Evolutionary conservation across 176 grass and related monocot species (phyloP).

Genomic region (Elaeis guineensis): DNA sequence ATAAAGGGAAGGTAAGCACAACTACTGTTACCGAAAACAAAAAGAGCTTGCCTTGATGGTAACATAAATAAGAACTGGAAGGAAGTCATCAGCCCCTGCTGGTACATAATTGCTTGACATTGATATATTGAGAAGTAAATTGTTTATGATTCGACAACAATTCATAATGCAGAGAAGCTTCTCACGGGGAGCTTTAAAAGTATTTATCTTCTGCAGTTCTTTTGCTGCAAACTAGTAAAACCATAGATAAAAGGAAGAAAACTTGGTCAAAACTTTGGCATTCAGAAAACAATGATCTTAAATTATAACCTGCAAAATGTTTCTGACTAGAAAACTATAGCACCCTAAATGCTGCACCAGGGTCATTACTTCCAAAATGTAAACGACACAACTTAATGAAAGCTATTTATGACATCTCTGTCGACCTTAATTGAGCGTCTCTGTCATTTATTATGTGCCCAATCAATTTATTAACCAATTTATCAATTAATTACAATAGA

Average conservation of each 20-base stretch:
- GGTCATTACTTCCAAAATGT: no score
- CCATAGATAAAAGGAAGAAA: slow-evolving; percentile 3
- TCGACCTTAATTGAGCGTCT: no score
- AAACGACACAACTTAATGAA: no score
- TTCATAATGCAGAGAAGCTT: slow-evolving; percentile 85
- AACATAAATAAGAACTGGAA: slow-evolving; percentile 88
- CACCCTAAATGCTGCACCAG: no score
- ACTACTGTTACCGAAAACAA: slow-evolving; percentile 16
- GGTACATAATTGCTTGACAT: slow-evolving; percentile 51
- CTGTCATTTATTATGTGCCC: no score
- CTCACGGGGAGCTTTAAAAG: slow-evolving; percentile 70
- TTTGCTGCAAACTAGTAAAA: slow-evolving; percentile 69
- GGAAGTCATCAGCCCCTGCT: slow-evolving; percentile 90
- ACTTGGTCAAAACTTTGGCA: not conserved
- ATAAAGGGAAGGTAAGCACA: not conserved
- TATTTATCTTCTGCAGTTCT: slow-evolving; percentile 90
- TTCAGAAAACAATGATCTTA: not conserved
- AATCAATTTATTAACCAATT: no score
- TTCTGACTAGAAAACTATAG: no score
- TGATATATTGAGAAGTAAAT: slow-evolving; percentile 73
- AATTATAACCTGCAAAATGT: no score
- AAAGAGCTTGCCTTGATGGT: slow-evolving; percentile 76
- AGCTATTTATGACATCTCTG: no score
- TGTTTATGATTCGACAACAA: slow-evolving; percentile 93
- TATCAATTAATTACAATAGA: no score